Evolutionary conservation across 306 rosid species (phyloP), one percentile per base, ranked within the genome.

Genomic region (Acacia melanoxylon): DNA sequence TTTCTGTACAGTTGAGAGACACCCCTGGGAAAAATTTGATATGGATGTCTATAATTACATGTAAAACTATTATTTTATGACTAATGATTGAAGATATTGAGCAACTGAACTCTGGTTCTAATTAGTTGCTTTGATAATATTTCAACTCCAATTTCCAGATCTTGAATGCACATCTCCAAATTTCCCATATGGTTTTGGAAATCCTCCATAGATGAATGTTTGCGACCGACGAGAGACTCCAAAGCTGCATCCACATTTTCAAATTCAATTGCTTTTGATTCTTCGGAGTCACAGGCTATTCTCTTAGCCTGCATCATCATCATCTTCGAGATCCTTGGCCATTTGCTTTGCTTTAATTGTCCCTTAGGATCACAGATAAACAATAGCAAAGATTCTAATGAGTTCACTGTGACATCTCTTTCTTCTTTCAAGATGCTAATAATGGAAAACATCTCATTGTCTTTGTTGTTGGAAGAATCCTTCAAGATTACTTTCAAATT

Each of bases 301-400:
- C 72, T 70, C 16, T 41, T 70, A 42, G 72, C 19, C 40, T 31
- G 76, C 66, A 65, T 2, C 4, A 72, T 20, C 59, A 65, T 2
- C 4, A 65, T 20, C 59, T 85, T 77, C 24, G 77, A 71, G 27
- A 85, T 81, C 9, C 12, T 2, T 49, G 56, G 4, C 56, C 56
- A 49, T 49, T 13, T 49, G 8, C 56, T 49, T 49, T 49, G 56
- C 56, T 49, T 49, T 3, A 16, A 49, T 49, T 69, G 65, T 61
- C 66, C 69, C 63, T 80, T 70, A 45, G 79, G 45, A 22, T 37
- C 79, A 70, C 25, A n/a, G 68, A 70, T 76, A 24, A 81, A 77
- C 56, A 49, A 24, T 41, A 81, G 67, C 15, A 66, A 14, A 54
- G 74, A 77, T 17, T 81, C 68, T 59, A 72, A 77, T 24, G 61